Conservation (phyloP, 345 rosid species). For the Salix exigua region DNA sequence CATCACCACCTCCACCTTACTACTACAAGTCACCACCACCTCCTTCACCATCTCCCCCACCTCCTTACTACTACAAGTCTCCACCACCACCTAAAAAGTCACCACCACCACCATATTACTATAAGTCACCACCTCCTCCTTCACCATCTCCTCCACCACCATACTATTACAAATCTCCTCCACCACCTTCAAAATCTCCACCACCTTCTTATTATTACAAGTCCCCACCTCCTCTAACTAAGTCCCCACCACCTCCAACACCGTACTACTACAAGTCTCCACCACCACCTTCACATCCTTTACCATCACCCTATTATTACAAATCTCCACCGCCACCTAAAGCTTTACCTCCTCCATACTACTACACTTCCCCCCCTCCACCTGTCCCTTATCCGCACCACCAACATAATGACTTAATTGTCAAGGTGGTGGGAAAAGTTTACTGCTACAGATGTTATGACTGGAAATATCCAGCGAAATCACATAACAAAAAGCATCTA, state of each 20-base stretch:
- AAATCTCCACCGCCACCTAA: constrained; percentile 19
- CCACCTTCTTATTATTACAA: too few relatives aligned
- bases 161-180: background rate
- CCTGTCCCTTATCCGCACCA: constrained; percentile 13
- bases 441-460: constrained; percentile 28
- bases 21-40: background rate
- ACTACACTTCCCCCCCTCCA: constrained; percentile 22
- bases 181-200: background rate
- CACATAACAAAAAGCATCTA: constrained; percentile 31
- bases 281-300: background rate
- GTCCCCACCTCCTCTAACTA: background rate
- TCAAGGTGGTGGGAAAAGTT: constrained; percentile 40
- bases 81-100: background rate
- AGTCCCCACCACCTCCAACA: constrained; percentile 7
- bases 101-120: too few relatives aligned
- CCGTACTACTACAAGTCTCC: constrained; percentile 5
- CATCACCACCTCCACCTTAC: too few relatives aligned
- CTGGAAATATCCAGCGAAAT: constrained; percentile 13
- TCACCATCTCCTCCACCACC: too few relatives aligned
- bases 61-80: background rate
- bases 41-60: background rate
- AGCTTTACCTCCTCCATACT: constrained; percentile 12
- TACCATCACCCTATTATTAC: constrained; percentile 1
- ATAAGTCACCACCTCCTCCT: background rate
- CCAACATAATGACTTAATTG: constrained; percentile 12